These are phyloP conservation scores for Epicoccum sorghinum DNA, from an alignment of 2,329 filamentous ascomycete genomes.

Conservation along the genomic window DNA sequence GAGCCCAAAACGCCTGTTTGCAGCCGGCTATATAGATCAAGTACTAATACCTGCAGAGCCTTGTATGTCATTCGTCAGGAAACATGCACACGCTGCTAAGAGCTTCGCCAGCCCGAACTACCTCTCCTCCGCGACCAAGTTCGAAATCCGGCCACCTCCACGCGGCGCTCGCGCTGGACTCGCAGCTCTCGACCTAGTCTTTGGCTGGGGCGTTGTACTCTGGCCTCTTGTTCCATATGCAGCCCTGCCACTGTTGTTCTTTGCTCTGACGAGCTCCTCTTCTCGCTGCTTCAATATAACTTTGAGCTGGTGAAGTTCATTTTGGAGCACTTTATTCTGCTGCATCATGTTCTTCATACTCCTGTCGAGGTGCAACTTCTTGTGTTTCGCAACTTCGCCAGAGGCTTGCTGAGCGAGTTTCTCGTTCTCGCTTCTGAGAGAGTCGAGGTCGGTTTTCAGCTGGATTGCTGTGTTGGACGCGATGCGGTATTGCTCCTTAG, in stretches of 20 bases:
- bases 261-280: constrained; percentile 30
- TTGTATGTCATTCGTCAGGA: too few species aligned
- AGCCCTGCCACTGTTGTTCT: constrained; percentile 22
- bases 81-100: too few species aligned
- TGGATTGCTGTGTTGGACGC: constrained; percentile 22
- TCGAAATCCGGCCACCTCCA: constrained; percentile 4
- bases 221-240: constrained; percentile 37
- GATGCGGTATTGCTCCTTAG: constrained; percentile 60
- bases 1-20: too few species aligned
- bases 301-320: constrained; percentile 16
- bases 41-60: too few species aligned
- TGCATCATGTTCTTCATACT: constrained; percentile 15
- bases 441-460: constrained; percentile 12
- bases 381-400: constrained; percentile 25
- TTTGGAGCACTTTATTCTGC: constrained; percentile 12
- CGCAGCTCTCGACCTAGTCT: constrained; percentile 33
- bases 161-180: constrained; percentile 27
- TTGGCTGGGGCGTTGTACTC: constrained; percentile 39
- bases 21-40: too few species aligned
- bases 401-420: constrained; percentile 27
- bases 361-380: constrained; percentile 23
- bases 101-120: not conserved
- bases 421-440: constrained; percentile 21
- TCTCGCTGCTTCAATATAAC: constrained; percentile 27
- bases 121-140: constrained; percentile 5